Evolutionary conservation across 345 rosid species (phyloP), one percentile per base, ranked within the genome.

Genomic region (Erodium maritimum): DNA sequence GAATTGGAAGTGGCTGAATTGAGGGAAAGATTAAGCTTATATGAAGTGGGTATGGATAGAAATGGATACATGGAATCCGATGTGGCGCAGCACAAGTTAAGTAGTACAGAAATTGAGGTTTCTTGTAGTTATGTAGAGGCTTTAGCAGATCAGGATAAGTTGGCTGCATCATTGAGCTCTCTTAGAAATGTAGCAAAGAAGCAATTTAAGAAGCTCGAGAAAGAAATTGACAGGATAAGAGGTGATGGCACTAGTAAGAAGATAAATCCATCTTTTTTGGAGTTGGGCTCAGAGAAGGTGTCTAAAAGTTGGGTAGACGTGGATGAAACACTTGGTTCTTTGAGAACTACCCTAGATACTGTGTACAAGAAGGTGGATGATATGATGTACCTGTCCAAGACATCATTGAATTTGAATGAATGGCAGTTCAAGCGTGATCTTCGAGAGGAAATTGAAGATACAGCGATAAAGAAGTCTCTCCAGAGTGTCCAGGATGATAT

Each of bases 371-470:
- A 63, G 53, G 68, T 63, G 64, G 72, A 50, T 48, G 62, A 79
- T 19, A 60, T 64, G 52, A 66, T 67, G 57, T 20, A 37, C 74
- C 33, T 63, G 59, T 73, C 82, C 17, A 76, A 65, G 64, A 71
- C 65, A 53, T 68, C 74, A 56, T 76, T 29, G 8, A 29, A 56
- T 58, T 76, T 29, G 8, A 29, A 56, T 58, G 72, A 62, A 51
- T 79, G 80, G 88, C 84, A 71, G 69, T 77, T 64, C 50, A 88
- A 88, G 73, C 70, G 29, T 64, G 77, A 77, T 52, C 73, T 69
- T 75, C 71, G 50, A 66, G 66, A 61, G 53, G 83, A 73, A 56
- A 71, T 84, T 62, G 87, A 86, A 67, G 63, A 60, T 55, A 58
- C 67, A 54, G 87, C 86, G 63, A 62, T 74, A 21, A 62, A 68